A percentile compares a stretch with the other conserved stretches of the same genome.
Conservation (phyloP, 2,329 filamentous ascomycete genomes). For the Alternaria sp. region DNA sequence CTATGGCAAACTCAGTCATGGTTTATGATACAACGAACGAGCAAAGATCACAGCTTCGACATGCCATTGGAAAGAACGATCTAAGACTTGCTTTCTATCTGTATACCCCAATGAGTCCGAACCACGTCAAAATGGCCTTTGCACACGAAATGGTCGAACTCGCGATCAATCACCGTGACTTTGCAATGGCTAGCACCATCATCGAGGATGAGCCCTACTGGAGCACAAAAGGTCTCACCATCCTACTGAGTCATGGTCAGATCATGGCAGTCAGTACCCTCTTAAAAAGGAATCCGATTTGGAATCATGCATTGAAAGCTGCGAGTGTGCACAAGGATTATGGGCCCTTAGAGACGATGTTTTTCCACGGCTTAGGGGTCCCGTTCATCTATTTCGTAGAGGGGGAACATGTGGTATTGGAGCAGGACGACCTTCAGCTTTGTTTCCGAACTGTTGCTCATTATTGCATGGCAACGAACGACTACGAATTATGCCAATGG, state of each 20-base stretch:
- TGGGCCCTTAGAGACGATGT: background rate
- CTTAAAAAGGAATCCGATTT: background rate
- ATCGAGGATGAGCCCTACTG: background rate
- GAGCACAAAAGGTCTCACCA: too few relatives aligned
- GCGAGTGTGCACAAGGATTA: background rate
- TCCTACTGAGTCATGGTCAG: background rate
- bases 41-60: background rate
- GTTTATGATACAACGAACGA: rapidly evolving
- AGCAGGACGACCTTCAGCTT: background rate
- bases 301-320: background rate
- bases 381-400: rapidly evolving
- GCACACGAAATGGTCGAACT: background rate
- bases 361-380: background rate
- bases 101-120: background rate
- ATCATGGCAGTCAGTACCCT: background rate
- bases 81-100: background rate
- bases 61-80: background rate
- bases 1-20: background rate
- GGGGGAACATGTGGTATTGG: background rate
- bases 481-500: background rate
- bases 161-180: background rate
- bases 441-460: background rate
- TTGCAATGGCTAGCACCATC: background rate
- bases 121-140: too few relatives aligned
- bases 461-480: background rate